Evolutionary conservation across 1,284 basidiomycete genomes (phyloP).

Genomic region (Ganoderma multipileum): DNA sequence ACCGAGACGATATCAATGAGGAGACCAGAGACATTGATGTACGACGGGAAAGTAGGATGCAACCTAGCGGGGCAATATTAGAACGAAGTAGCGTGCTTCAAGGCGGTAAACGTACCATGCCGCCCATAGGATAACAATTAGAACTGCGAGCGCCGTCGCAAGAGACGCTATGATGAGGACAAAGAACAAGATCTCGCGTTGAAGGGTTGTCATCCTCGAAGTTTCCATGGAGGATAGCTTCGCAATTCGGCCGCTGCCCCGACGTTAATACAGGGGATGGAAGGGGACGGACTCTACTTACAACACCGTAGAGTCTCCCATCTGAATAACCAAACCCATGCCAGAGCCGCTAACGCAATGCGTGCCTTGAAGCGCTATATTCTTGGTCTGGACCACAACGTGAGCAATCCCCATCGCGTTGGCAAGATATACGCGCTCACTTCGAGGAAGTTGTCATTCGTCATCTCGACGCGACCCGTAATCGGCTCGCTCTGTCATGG

Average conservation of each 20-base stretch:
- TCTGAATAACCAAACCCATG: slow-evolving; percentile 59
- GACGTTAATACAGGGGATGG: not conserved
- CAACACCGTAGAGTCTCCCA: slow-evolving; percentile 62
- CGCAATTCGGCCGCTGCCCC: slow-evolving; percentile 58
- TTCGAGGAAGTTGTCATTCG: slow-evolving; percentile 24
- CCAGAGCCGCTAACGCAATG: slow-evolving; percentile 64
- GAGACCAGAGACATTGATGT: slow-evolving; percentile 62
- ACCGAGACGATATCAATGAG: slow-evolving; percentile 69
- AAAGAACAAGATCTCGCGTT: slow-evolving; percentile 51
- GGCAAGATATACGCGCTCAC: slow-evolving; percentile 36
- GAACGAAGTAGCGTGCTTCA: not conserved
- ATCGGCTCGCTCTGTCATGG: slow-evolving; percentile 35
- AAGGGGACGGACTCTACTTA: slow-evolving; percentile 19
- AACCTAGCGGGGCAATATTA: slow-evolving; percentile 33
- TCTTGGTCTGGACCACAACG: slow-evolving; percentile 61
- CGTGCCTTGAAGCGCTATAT: slow-evolving; percentile 72
- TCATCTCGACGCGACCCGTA: slow-evolving; percentile 20
- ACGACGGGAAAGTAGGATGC: slow-evolving; percentile 51
- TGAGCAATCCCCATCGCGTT: slow-evolving; percentile 47
- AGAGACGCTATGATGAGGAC: slow-evolving; percentile 50
- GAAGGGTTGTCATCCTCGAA: slow-evolving; percentile 49
- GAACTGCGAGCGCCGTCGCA: slow-evolving; percentile 51
- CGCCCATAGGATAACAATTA: slow-evolving; percentile 65
- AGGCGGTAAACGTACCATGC: slow-evolving; percentile 45
- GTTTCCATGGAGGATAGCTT: slow-evolving; percentile 55